Conservation (phyloP, 2,329 filamentous ascomycete species). For the Fragosphaeria purpurea region DNA sequence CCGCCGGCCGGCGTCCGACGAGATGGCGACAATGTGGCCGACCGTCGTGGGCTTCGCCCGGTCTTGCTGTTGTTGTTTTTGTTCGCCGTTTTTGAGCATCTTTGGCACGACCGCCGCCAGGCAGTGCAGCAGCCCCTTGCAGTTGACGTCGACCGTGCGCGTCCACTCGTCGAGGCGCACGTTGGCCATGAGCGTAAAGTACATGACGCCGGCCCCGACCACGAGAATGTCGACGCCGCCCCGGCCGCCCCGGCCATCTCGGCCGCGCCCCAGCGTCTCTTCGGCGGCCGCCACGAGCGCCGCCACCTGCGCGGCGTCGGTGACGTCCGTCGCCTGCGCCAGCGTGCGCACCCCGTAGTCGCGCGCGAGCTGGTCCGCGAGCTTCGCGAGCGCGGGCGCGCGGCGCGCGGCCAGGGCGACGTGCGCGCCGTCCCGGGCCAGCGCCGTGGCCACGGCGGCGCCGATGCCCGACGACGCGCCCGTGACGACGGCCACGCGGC, state of each 20-base stretch:
- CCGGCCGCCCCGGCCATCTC: too few relatives aligned
- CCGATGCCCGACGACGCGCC: slow-evolving; percentile 74
- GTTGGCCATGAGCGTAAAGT: slow-evolving; percentile 81
- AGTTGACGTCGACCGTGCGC: slow-evolving; percentile 75
- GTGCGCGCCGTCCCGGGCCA: slow-evolving; percentile 61
- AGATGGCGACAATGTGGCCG: slow-evolving; percentile 72
- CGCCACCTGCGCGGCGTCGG: slow-evolving; percentile 54
- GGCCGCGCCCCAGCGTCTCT: slow-evolving; percentile 51
- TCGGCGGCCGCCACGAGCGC: slow-evolving; percentile 50
- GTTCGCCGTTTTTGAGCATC: slow-evolving; percentile 46
- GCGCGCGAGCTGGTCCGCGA: slow-evolving; percentile 50
- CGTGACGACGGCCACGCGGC: slow-evolving; percentile 65
- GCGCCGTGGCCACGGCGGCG: slow-evolving; percentile 58
- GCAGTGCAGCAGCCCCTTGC: slow-evolving; percentile 69
- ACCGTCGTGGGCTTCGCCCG: too few relatives aligned
- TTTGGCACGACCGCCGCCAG: slow-evolving; percentile 58
- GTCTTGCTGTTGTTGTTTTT: not conserved
- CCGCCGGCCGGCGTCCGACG: slow-evolving; percentile 71
- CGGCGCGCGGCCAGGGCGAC: slow-evolving; percentile 65
- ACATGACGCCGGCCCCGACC: slow-evolving; percentile 76
- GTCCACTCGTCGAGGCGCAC: slow-evolving; percentile 66
- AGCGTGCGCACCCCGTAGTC: slow-evolving; percentile 51
- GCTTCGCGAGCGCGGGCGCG: slow-evolving; percentile 53
- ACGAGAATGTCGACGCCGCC: slow-evolving; percentile 72
- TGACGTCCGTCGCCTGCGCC: slow-evolving; percentile 63